These are phyloP conservation scores for Pleurotus djamor DNA, from an alignment of 768 basidiomycete genomes.

Conservation along the genomic window DNA sequence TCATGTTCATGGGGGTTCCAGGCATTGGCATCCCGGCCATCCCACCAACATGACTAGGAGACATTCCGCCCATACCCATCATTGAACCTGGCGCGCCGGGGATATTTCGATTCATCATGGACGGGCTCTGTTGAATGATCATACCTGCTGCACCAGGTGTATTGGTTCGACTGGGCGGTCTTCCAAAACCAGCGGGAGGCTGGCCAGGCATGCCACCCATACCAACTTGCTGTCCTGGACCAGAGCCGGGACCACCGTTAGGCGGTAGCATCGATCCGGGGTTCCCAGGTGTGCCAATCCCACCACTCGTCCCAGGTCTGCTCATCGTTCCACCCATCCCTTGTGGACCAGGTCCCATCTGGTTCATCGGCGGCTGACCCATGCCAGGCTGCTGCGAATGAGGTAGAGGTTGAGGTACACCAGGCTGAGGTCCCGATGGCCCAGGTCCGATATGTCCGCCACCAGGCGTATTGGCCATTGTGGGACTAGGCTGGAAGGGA, in stretches of 20 bases:
- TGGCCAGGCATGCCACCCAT: slow-evolving; percentile 10
- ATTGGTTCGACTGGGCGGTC: slow-evolving; percentile 61
- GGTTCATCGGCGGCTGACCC: slow-evolving; percentile 39
- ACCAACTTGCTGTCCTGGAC: neutral
- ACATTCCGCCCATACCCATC: slow-evolving; percentile 10
- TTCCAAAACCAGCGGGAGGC: slow-evolving; percentile 31
- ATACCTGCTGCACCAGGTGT: slow-evolving; percentile 46
- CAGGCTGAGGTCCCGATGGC: slow-evolving; percentile 7
- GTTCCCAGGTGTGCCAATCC: slow-evolving; percentile 25
- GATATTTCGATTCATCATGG: slow-evolving; percentile 45
- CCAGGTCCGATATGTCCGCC: slow-evolving; percentile 1
- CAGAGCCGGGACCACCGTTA: slow-evolving; percentile 23
- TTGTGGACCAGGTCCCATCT: slow-evolving; percentile 48
- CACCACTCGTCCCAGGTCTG: slow-evolving; percentile 3
- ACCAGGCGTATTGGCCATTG: slow-evolving; percentile 3
- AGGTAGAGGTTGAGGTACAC: slow-evolving; percentile 11
- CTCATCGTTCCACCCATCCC: slow-evolving; percentile 4
- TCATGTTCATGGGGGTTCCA: slow-evolving; percentile 31
- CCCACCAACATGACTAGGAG: slow-evolving; percentile 10
- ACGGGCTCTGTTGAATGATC: slow-evolving; percentile 58
- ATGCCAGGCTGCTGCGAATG: slow-evolving; percentile 23
- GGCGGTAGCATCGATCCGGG: slow-evolving; percentile 49
- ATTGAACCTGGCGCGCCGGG: slow-evolving; percentile 22
- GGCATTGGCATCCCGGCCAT: slow-evolving; percentile 23
- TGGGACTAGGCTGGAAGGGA: slow-evolving; percentile 2